Percentiles rank a stretch among this genome's conserved stretches.
Conservation (phyloP, 345 rosid genomes). For the Laguncularia racemosa region DNA sequence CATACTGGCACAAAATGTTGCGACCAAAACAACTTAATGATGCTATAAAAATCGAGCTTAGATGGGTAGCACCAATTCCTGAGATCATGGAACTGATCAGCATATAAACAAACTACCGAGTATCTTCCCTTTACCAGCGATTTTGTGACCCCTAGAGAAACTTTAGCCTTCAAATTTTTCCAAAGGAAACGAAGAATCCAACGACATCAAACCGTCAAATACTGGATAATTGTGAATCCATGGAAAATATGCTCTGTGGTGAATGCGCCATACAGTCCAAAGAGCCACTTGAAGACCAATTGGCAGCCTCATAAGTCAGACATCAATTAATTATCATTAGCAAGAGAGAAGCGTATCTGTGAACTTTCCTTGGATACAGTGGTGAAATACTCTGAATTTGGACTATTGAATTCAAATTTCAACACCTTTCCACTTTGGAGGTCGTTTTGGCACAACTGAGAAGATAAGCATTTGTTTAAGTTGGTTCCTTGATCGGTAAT, state of each 20-base stretch:
- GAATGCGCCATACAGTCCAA: conserved; percentile 39
- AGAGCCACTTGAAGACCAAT: conserved; percentile 49
- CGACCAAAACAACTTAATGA: conserved; percentile 77
- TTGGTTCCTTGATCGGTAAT: no score
- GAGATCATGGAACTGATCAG: conserved; percentile 69
- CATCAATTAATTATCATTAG: conserved; percentile 40
- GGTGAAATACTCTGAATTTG: conserved; percentile 31
- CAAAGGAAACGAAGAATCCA: conserved; percentile 55
- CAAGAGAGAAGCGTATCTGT: conserved; percentile 66
- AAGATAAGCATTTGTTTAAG: no score
- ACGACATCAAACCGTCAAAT: conserved; percentile 60
- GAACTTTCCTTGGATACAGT: conserved; percentile 62
- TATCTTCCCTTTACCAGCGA: conserved; percentile 71
- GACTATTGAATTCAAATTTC: conserved; percentile 38
- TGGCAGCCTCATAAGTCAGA: conserved; percentile 80
- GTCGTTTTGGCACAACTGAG: conserved; percentile 41
- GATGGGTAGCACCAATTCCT: conserved; percentile 60
- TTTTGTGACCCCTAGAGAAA: conserved; percentile 51
- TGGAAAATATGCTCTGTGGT: conserved; percentile 31
- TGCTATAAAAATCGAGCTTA: conserved; percentile 74
- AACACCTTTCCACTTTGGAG: conserved; percentile 52
- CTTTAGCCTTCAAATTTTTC: conserved; percentile 45
- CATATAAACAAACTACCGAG: conserved; percentile 63
- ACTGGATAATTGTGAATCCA: conserved; percentile 52
- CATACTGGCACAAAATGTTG: conserved; percentile 73